Evolutionary conservation across 352 stramenopile species (phyloP), one percentile per base, ranked within the genome.

Genomic region (Phytophthora idaei): DNA sequence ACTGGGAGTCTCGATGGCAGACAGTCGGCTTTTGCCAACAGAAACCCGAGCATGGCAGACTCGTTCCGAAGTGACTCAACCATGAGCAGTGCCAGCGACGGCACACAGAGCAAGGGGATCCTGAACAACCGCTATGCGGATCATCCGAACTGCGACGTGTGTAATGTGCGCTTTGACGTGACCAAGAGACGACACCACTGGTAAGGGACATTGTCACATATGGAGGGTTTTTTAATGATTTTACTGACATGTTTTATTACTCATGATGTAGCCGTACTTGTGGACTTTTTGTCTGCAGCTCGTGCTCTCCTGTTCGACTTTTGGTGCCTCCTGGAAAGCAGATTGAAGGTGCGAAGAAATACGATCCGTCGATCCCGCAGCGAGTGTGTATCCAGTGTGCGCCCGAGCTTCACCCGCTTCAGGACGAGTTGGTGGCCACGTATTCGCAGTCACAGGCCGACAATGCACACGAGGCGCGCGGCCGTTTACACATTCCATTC

Each of bases 61-160:
- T 79, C 74, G 37, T 87, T 78, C 36, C 79, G 73, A 1, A 71
- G 69, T 37, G 73, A 76, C 60, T 85, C 73, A 9, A 71, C 67
- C 1, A 27, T 57, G 42, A 56, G 58, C 54, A 52, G n/a, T 28
- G 12, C 56, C 14, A 50, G 54, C 17, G 55, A 67, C 25, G 55
- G 21, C 7, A 28, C 42, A 5, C 49, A 71, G 42, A 63, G 69
- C 45, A 89, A 86, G 44, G 83, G 83, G 1, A 56, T 92, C 0
- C 36, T 92, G 11, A 89, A 85, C 25, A 85, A 85, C n/a, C 79
- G 83, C n/a, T 90, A 90, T 44, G 76, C 67, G 1, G 81, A 90
- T 27, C 77, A 84, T 28, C 77, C 81, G 2, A 87, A 83, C 36
- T 90, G 81, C 51, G 81, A 90, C 57, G 75, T 88, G 53, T 90